Percentiles rank a stretch among this genome's conserved stretches.
phyloP scores from a whole-genome alignment of 2,329 filamentous ascomycete genomes.

The Emydomyces testavorans region DNA sequence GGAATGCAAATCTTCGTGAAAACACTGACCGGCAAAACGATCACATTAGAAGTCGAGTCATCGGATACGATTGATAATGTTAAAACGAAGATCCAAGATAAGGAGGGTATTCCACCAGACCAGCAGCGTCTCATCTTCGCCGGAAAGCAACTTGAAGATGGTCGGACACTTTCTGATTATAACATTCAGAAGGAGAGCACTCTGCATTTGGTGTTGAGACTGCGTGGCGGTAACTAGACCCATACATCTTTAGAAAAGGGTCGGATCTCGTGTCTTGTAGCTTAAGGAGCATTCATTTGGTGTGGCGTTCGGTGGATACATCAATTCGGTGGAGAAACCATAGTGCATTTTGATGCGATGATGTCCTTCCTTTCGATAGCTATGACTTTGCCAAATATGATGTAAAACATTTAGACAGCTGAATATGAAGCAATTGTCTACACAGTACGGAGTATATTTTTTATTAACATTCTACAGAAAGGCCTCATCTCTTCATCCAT shows the following conservation, averaged over 20 bases:
- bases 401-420: background rate
- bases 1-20: constrained; percentile 55
- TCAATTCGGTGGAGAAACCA: constrained; percentile 1
- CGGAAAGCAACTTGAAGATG: constrained; percentile 87
- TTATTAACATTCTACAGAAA: no score
- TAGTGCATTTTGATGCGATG: constrained; percentile 4
- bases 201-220: constrained; percentile 66
- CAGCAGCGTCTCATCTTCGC: constrained; percentile 91
- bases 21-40: constrained; percentile 70
- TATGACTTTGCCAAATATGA: background rate
- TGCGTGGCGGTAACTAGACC: constrained; percentile 63
- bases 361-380: constrained; percentile 2
- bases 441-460: no score
- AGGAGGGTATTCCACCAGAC: constrained; percentile 81
- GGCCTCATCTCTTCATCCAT: no score
- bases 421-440: no score
- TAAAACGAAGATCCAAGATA: constrained; percentile 75
- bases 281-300: constrained; percentile 7
- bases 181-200: constrained; percentile 93
- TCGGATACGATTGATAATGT: constrained; percentile 91
- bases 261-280: constrained; percentile 37
- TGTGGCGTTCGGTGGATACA: constrained; percentile 8
- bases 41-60: constrained; percentile 81
- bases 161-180: constrained; percentile 83
- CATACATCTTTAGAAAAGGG: constrained; percentile 67